Conservation (phyloP, 768 basidiomycete genomes). For the Suillus spraguei region DNA sequence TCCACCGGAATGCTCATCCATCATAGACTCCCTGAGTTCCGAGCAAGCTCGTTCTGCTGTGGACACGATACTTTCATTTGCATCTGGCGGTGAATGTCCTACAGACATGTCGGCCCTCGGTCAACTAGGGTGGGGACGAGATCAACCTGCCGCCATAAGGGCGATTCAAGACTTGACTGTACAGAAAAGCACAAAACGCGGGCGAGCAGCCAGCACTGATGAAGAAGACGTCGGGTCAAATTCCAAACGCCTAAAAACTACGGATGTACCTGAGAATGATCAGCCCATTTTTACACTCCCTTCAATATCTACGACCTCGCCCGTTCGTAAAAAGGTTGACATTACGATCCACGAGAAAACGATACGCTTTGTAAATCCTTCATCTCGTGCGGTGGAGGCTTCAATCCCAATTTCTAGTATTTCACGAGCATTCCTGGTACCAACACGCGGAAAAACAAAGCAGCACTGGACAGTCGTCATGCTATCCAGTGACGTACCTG, state of each 20-base stretch:
- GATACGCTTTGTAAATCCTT: constrained; percentile 55
- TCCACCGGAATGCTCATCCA: constrained; percentile 15
- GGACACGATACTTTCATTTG: constrained; percentile 33
- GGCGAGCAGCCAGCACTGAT: constrained; percentile 20
- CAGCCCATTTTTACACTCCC: constrained; percentile 60
- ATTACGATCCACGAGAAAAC: constrained; percentile 54
- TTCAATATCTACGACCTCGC: constrained; percentile 68
- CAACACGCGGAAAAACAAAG: constrained; percentile 72
- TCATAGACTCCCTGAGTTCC: constrained; percentile 15
- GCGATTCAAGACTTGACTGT: constrained; percentile 22
- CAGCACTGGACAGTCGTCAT: constrained; percentile 75
- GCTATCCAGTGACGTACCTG: constrained; percentile 56
- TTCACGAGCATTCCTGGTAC: constrained; percentile 67
- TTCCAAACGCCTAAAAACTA: constrained; percentile 25
- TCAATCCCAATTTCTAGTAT: constrained; percentile 52
- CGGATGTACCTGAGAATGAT: constrained; percentile 34
- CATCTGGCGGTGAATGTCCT: constrained; percentile 30
- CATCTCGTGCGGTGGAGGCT: constrained; percentile 50
- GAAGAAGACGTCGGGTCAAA: constrained; percentile 12
- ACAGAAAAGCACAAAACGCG: constrained; percentile 23
- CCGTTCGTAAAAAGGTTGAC: constrained; percentile 76
- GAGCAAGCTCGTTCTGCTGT: constrained; percentile 14
- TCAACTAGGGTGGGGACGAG: constrained; percentile 26
- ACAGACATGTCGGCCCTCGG: constrained; percentile 13
- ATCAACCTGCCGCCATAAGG: constrained; percentile 24